Conservation (phyloP, 2,329 filamentous ascomycete genomes). For the Apiospora pterosperma region DNA sequence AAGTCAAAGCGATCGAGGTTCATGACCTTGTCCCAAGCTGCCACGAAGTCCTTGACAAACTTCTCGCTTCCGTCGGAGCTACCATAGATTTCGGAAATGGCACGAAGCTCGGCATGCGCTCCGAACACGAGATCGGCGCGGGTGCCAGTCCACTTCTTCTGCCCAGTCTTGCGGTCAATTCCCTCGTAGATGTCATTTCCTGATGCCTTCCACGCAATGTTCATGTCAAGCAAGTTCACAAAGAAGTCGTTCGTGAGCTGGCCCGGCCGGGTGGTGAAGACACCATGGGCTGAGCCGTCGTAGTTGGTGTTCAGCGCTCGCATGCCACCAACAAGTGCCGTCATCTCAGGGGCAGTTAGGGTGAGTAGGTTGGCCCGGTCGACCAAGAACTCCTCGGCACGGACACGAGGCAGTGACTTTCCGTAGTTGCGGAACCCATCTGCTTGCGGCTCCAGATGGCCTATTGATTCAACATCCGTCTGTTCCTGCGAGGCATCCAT, state of each 20-base stretch:
- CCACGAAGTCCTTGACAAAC: constrained; percentile 71
- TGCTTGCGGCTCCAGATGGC: constrained; percentile 61
- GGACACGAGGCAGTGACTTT: constrained; percentile 55
- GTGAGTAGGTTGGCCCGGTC: constrained; percentile 70
- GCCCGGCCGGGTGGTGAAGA: constrained; percentile 66
- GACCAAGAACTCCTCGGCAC: constrained; percentile 66
- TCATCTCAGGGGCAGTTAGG: constrained; percentile 67
- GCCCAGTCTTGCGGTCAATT: constrained; percentile 60
- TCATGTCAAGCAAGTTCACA: constrained; percentile 69
- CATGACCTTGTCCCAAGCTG: constrained; percentile 73
- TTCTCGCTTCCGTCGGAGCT: constrained; percentile 55
- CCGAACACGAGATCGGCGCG: constrained; percentile 70
- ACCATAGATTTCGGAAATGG: constrained; percentile 67
- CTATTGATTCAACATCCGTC: constrained; percentile 64
- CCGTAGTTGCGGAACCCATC: constrained; percentile 83
- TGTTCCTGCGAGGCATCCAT: constrained; percentile 68
- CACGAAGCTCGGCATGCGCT: constrained; percentile 68
- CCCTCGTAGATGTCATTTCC: constrained; percentile 55
- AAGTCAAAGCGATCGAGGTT: constrained; percentile 68
- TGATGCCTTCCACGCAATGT: constrained; percentile 60
- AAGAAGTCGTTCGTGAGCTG: constrained; percentile 78
- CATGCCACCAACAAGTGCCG: constrained; percentile 68
- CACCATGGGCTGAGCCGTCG: constrained; percentile 63
- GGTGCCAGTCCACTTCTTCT: constrained; percentile 66
- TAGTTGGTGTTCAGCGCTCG: constrained; percentile 68